Base-by-base conservation (phyloP, 305 asterid species). In the Euphrasia arctica region DNA sequence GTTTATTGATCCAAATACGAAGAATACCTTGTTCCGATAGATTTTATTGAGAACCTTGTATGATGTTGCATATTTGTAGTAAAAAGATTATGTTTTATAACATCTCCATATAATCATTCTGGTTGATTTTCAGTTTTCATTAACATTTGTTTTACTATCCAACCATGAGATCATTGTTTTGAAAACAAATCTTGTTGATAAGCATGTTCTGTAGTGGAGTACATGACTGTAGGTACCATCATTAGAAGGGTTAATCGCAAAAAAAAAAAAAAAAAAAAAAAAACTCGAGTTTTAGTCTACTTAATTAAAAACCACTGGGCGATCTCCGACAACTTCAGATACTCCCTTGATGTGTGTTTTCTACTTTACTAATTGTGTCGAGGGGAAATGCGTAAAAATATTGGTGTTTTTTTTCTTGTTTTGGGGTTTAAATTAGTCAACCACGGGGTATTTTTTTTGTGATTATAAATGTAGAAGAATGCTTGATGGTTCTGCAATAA, bases 141-240 rank as follows among this genome's bases (percentile, higher is more conserved):
- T 39, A 39, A 39, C 43, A 39, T 39, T 39, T 39, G 43, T 39
- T 39, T 39, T 8, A 39, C 1, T 39, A 39, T 7, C 43, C 43
- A 7, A 6, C 43, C 10, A 7, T 7, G 10, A 7, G 43, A 32
- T 32, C 5, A 32, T 3, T 32, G 27, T 32, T 32, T 32, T 32
- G 36, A 39, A 7, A 39, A 39, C 2, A 7, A 39, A 47, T 47
- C 15, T 47, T 47, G 58, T 22, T 12, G 5, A 8, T 49, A 29
- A 29, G 32, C 36, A 1, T 27, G 43, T n/a, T 11, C 45, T 29
- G 15, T 6, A 48, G 50, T 56, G 4, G 45, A 2, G 43, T 4
- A 13, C 2, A 25, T 55, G 60, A 3, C 29, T 57, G 62, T 57
- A 32, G 43, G 29, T 57, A 58, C 15, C 52, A 48, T 50, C 60